phyloP scores from a whole-genome alignment of 139 green algal species.

The Coelastrella sp. region DNA sequence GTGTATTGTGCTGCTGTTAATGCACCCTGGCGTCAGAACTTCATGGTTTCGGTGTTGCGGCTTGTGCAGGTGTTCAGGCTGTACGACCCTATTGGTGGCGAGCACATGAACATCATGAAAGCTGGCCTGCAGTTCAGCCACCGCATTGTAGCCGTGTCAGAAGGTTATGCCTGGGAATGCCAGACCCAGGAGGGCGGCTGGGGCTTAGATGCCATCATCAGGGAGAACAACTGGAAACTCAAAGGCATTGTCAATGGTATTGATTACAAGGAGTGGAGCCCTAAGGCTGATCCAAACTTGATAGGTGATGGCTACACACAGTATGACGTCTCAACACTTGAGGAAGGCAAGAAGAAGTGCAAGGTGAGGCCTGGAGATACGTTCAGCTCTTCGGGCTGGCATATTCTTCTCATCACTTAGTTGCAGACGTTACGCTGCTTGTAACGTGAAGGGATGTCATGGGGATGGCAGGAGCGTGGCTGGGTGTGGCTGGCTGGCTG shows the following conservation, averaged over 20 bases:
- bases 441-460: too few relatives aligned
- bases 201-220: slow-evolving; percentile 91
- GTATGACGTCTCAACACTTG: slow-evolving; percentile 73
- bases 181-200: slow-evolving; percentile 97
- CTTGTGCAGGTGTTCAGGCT: slow-evolving; percentile 50
- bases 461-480: too few relatives aligned
- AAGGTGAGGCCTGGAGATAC: slow-evolving; percentile 68
- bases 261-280: slow-evolving; percentile 90
- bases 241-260: slow-evolving; percentile 97
- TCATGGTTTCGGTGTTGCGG: not conserved
- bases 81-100: slow-evolving; percentile 94
- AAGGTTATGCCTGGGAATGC: slow-evolving; percentile 92
- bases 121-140: slow-evolving; percentile 88
- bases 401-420: too few relatives aligned
- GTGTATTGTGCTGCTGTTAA: too few relatives aligned
- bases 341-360: slow-evolving; percentile 87
- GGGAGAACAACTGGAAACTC: slow-evolving; percentile 93
- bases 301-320: slow-evolving; percentile 84
- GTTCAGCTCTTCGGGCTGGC: not conserved
- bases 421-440: too few relatives aligned
- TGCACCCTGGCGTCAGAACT: too few relatives aligned
- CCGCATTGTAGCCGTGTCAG: slow-evolving; percentile 88
- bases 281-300: slow-evolving; percentile 67
- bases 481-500: too few relatives aligned
- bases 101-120: slow-evolving; percentile 99